phyloP scores from a whole-genome alignment of 306 rosid genomes.

The Mimosa pudica region DNA sequence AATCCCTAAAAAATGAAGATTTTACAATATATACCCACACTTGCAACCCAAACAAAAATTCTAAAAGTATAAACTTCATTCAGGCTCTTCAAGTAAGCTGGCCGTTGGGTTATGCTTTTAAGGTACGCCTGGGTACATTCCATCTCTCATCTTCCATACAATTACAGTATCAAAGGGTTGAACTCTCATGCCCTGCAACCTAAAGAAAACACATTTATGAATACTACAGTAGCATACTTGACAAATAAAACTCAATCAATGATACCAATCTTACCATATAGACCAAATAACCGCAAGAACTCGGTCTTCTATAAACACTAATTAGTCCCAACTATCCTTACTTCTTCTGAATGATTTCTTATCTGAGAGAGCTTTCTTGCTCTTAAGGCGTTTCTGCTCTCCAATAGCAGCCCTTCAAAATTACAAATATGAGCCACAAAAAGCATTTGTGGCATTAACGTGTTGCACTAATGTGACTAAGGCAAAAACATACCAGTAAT shows the following conservation, averaged over 20 bases:
- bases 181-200: slow-evolving; percentile 29
- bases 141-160: slow-evolving; percentile 16
- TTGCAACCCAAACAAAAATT: not conserved
- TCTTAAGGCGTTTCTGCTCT: slow-evolving; percentile 88
- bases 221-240: slow-evolving; percentile 5
- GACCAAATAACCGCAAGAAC: slow-evolving; percentile 15
- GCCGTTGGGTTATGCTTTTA: slow-evolving; percentile 15
- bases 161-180: slow-evolving; percentile 23
- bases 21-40: not conserved
- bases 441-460: slow-evolving; percentile 21
- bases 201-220: slow-evolving; percentile 8
- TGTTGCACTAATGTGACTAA: slow-evolving; percentile 21
- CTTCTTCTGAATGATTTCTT: slow-evolving; percentile 84
- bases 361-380: slow-evolving; percentile 82
- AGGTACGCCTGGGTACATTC: slow-evolving; percentile 6
- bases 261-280: slow-evolving; percentile 34
- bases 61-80: not conserved
- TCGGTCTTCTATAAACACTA: not conserved
- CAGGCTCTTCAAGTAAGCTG: slow-evolving; percentile 24
- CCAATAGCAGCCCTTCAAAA: slow-evolving; percentile 82
- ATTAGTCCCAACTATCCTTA: slow-evolving; percentile 78
- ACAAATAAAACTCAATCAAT: slow-evolving; percentile 30
- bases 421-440: slow-evolving; percentile 32
- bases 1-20: too few relatives aligned
- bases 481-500: not conserved